Evolutionary conservation across 2,329 filamentous ascomycete species (phyloP).

Genomic region (Neonectria ditissima): DNA sequence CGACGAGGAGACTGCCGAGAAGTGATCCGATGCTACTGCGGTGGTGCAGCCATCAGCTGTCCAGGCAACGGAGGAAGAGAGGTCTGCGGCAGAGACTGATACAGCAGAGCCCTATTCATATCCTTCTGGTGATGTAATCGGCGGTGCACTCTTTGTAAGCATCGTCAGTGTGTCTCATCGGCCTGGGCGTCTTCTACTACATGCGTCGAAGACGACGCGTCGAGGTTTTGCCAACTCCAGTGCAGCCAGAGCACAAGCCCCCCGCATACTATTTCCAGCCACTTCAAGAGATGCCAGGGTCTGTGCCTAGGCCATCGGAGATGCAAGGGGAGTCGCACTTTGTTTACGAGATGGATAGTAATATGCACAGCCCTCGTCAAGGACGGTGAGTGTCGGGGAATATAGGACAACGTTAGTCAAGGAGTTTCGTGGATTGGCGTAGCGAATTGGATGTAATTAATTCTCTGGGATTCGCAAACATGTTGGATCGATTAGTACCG

Average conservation of each 20-base stretch:
- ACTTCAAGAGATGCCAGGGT: constrained; percentile 16
- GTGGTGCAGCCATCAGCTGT: constrained; percentile 29
- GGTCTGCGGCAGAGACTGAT: neutral
- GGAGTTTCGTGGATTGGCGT: constrained; percentile 6
- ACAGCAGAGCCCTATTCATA: neutral
- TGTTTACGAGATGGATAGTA: constrained; percentile 31
- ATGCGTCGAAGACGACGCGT: neutral
- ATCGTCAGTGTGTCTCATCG: constrained; percentile 15
- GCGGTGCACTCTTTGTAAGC: constrained; percentile 22
- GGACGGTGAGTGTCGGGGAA: constrained; percentile 3
- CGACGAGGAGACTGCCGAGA: constrained; percentile 14
- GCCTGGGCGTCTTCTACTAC: constrained; percentile 16
- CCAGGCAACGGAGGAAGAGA: neutral
- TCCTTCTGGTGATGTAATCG: constrained; percentile 17
- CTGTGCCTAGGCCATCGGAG: constrained; percentile 7
- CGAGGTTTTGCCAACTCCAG: too few species aligned
- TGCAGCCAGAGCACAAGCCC: constrained; percentile 3
- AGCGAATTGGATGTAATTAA: constrained; percentile 8
- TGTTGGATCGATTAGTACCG: neutral
- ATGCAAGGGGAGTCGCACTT: constrained; percentile 26
- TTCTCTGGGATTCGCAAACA: constrained; percentile 2
- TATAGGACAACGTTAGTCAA: constrained; percentile 1
- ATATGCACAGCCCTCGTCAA: constrained; percentile 1
- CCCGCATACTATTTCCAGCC: neutral
- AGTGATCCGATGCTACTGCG: constrained; percentile 22